Conservation (phyloP, 1,284 basidiomycete species). For the Wolfiporia cocos region DNA sequence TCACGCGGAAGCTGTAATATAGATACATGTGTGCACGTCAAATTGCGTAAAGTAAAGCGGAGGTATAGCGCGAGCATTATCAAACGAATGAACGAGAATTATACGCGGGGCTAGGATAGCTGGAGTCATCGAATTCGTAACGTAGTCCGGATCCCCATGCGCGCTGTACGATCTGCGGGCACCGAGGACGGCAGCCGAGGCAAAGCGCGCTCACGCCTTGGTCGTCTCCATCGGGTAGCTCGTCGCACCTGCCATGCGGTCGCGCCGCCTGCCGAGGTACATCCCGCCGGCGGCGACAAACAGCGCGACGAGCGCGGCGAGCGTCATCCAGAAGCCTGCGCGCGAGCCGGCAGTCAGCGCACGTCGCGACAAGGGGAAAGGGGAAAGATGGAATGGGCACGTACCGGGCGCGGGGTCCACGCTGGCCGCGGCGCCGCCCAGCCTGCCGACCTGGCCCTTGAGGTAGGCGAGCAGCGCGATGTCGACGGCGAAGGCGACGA, state of each 20-base stretch:
- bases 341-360: neutral
- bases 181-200: no score
- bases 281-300: conserved; percentile 60
- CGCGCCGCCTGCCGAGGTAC: conserved; percentile 55
- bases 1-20: no score
- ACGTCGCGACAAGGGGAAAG: neutral
- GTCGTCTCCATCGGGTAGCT: conserved; percentile 16
- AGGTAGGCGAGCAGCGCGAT: conserved; percentile 65
- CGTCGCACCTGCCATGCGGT: conserved; percentile 23
- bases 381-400: conserved; percentile 12
- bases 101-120: no score
- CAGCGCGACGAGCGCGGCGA: conserved; percentile 59
- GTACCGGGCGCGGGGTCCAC: conserved; percentile 57
- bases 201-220: no score
- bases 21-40: no score
- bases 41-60: no score
- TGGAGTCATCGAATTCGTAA: no score
- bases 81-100: no score
- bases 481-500: conserved; percentile 69
- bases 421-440: conserved; percentile 34
- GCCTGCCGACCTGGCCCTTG: conserved; percentile 45
- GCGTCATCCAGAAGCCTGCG: conserved; percentile 70
- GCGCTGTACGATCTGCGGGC: no score
- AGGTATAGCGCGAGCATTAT: no score
- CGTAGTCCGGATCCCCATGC: no score